A percentile compares a stretch with the other conserved stretches of the same genome.
phyloP scores from a whole-genome alignment of 495 filamentous ascomycete species.

The Penicillium chermesinum region DNA sequence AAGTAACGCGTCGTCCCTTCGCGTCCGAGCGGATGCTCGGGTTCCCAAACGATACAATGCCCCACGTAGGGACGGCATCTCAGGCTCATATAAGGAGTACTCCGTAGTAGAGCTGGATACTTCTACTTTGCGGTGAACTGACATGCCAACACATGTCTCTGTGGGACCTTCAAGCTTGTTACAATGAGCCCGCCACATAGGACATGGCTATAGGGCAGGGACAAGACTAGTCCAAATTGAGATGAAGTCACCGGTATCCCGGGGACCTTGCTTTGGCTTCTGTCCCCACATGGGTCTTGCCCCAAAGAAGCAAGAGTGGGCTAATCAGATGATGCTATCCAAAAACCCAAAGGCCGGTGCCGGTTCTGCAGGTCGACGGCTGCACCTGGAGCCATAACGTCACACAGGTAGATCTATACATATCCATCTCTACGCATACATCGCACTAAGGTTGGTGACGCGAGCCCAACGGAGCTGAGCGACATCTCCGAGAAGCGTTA shows the following conservation, averaged over 20 bases:
- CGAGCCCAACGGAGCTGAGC: neutral
- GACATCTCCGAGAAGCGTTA: no score
- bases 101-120: constrained; percentile 9
- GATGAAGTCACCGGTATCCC: neutral
- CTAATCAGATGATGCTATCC: constrained; percentile 19
- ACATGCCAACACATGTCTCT: neutral
- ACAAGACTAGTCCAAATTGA: no score
- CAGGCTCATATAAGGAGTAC: no score
- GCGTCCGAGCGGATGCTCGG: constrained; percentile 23
- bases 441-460: neutral
- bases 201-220: neutral
- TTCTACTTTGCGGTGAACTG: constrained; percentile 3
- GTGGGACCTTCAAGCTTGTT: no score
- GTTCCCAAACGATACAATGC: constrained; percentile 18
- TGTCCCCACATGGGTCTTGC: constrained; percentile 4
- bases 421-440: no score
- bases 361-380: constrained; percentile 18
- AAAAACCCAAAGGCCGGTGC: constrained; percentile 14
- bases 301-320: constrained; percentile 4
- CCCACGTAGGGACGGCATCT: no score
- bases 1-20: constrained; percentile 28
- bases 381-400: constrained; percentile 7
- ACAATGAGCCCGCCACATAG: constrained; percentile 1
- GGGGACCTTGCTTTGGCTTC: no score
- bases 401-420: constrained; percentile 6